Conservation (phyloP, 306 rosid species). For the Abrus precatorius region DNA sequence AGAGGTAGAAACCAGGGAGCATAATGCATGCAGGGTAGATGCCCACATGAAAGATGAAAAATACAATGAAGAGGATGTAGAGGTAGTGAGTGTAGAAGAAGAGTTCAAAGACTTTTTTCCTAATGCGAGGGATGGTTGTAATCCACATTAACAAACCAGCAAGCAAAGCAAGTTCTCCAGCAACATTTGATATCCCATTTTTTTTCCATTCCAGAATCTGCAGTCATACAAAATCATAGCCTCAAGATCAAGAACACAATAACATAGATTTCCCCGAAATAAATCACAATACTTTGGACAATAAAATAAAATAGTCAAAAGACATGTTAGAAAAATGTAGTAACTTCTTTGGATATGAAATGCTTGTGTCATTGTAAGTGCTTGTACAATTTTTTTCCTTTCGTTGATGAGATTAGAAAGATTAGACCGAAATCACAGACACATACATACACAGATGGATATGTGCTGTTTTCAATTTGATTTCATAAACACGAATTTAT, state of each 20-base stretch:
- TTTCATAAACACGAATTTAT: too few species aligned
- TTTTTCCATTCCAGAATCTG: slow-evolving; percentile 73
- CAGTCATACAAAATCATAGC: not conserved
- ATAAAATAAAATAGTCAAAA: not conserved
- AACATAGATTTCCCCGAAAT: not conserved
- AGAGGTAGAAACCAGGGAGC: slow-evolving; percentile 83
- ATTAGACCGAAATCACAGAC: too few species aligned
- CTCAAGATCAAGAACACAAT: not conserved
- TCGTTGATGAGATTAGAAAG: too few species aligned
- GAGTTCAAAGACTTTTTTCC: slow-evolving; percentile 70
- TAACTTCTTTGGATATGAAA: not conserved
- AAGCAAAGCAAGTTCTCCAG: slow-evolving; percentile 70
- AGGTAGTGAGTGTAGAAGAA: slow-evolving; percentile 81
- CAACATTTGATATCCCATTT: slow-evolving; percentile 58
- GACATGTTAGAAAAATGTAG: not conserved
- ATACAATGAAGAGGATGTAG: slow-evolving; percentile 65
- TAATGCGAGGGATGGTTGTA: slow-evolving; percentile 58
- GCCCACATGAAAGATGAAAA: slow-evolving; percentile 79
- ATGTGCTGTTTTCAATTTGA: too few species aligned
- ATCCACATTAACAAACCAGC: slow-evolving; percentile 68
- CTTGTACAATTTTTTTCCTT: too few species aligned
- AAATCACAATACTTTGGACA: not conserved
- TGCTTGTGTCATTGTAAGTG: not conserved
- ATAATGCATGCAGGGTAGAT: slow-evolving; percentile 52
- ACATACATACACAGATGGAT: too few species aligned